Conservation (phyloP, 768 basidiomycete genomes). For the Mycena metata region DNA sequence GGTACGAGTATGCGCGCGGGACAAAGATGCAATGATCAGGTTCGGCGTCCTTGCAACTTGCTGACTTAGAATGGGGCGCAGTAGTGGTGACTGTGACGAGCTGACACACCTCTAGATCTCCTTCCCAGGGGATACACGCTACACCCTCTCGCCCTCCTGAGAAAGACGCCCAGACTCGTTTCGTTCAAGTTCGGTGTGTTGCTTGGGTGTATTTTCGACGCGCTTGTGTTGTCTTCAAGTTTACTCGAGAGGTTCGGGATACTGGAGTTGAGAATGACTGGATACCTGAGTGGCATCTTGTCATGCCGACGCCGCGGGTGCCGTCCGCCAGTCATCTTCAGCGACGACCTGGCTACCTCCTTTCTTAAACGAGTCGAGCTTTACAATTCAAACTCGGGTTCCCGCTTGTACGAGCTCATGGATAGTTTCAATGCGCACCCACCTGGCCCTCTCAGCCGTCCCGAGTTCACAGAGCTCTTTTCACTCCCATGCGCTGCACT, state of each 20-base stretch:
- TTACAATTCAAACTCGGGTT: too few relatives aligned
- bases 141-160: neutral
- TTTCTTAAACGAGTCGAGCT: too few relatives aligned
- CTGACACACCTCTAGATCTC: slow-evolving; percentile 6
- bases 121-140: too few relatives aligned
- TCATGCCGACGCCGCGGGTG: neutral
- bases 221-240: neutral
- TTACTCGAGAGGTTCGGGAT: neutral
- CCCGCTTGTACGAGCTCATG: too few relatives aligned
- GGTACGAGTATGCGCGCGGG: too few relatives aligned
- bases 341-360: too few relatives aligned
- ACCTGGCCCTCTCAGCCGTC: neutral
- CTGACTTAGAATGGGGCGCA: too few relatives aligned
- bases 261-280: neutral
- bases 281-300: slow-evolving; percentile 1
- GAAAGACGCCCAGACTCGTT: neutral
- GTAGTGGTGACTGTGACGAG: neutral
- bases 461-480: neutral
- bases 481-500: neutral
- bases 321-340: too few relatives aligned
- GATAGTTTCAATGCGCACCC: too few relatives aligned
- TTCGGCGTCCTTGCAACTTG: too few relatives aligned
- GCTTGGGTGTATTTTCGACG: neutral
- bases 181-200: neutral
- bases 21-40: too few relatives aligned